Percentiles rank a stretch among this genome's conserved stretches.
phyloP scores from a whole-genome alignment of 2,329 filamentous ascomycete species.

The Aaosphaeria arxii region DNA sequence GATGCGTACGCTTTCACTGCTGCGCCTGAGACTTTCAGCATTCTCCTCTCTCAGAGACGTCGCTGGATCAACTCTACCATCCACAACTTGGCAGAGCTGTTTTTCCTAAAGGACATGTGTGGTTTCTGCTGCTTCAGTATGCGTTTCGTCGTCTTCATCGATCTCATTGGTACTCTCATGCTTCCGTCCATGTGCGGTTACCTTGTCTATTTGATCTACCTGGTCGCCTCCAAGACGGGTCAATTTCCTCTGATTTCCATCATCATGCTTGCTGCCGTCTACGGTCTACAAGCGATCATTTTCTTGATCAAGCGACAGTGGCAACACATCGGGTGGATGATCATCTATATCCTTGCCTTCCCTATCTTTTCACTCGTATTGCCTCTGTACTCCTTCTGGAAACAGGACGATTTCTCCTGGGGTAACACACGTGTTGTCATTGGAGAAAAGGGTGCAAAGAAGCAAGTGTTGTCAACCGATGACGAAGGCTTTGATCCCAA shows the following conservation, averaged over 20 bases:
- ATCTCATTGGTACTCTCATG: slow-evolving; percentile 88
- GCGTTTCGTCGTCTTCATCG: slow-evolving; percentile 93
- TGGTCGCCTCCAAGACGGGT: slow-evolving; percentile 64
- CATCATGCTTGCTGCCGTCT: slow-evolving; percentile 83
- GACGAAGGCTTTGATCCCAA: slow-evolving; percentile 86
- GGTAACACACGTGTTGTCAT: slow-evolving; percentile 98
- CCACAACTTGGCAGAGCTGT: slow-evolving; percentile 89
- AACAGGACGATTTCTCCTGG: slow-evolving; percentile 98
- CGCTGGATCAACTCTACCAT: slow-evolving; percentile 99
- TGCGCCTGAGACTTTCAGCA: slow-evolving; percentile 89
- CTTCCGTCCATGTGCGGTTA: slow-evolving; percentile 87
- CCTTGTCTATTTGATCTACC: slow-evolving; percentile 83
- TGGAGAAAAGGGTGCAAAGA: slow-evolving; percentile 88
- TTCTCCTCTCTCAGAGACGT: slow-evolving; percentile 94
- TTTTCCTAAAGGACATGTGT: slow-evolving; percentile 88
- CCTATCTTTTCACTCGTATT: slow-evolving; percentile 90
- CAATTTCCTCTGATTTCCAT: slow-evolving; percentile 85
- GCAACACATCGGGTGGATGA: slow-evolving; percentile 99
- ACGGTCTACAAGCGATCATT: slow-evolving; percentile 92
- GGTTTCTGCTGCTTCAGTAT: slow-evolving; percentile 99
- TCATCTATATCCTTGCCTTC: slow-evolving; percentile 95
- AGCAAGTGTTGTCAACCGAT: slow-evolving; percentile 80
- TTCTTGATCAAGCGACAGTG: slow-evolving; percentile 97
- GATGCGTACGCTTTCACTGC: slow-evolving; percentile 93
- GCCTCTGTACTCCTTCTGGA: slow-evolving; percentile 98